Conservation (phyloP, 352 stramenopile species). For the Pythium rishiriense region DNA sequence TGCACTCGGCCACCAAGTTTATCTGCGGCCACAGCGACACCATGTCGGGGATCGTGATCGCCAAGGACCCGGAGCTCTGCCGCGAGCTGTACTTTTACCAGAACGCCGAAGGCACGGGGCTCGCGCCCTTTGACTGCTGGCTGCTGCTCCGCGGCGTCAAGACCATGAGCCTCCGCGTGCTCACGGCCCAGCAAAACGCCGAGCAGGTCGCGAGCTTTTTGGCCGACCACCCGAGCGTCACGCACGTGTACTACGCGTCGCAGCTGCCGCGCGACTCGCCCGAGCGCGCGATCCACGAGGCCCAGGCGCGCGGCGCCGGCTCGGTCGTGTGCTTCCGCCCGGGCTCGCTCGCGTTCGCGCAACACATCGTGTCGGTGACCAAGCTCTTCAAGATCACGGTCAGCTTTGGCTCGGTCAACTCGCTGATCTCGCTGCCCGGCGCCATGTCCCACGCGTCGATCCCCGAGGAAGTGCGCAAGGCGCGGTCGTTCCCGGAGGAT, state of each 20-base stretch:
- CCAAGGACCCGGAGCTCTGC: slow-evolving; percentile 78
- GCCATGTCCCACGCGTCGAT: slow-evolving; percentile 97
- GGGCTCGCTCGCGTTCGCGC: slow-evolving; percentile 81
- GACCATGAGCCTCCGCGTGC: slow-evolving; percentile 85
- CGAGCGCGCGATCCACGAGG: slow-evolving; percentile 82
- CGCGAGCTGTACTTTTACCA: slow-evolving; percentile 90
- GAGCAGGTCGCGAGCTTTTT: slow-evolving; percentile 89
- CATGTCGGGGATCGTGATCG: slow-evolving; percentile 92
- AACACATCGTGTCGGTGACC: slow-evolving; percentile 90
- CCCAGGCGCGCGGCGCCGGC: slow-evolving; percentile 79
- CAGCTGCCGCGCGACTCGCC: slow-evolving; percentile 65
- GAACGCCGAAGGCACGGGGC: slow-evolving; percentile 87
- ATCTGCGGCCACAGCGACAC: slow-evolving; percentile 97
- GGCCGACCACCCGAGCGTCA: slow-evolving; percentile 77
- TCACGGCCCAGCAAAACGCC: slow-evolving; percentile 89
- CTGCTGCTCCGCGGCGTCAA: slow-evolving; percentile 89
- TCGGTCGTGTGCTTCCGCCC: slow-evolving; percentile 92
- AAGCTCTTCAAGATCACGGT: slow-evolving; percentile 95
- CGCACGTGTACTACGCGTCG: slow-evolving; percentile 91
- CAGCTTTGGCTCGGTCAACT: slow-evolving; percentile 93
- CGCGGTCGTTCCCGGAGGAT: slow-evolving; percentile 91
- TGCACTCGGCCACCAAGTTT: slow-evolving; percentile 98
- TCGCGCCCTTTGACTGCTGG: slow-evolving; percentile 91
- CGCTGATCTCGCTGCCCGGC: slow-evolving; percentile 89
- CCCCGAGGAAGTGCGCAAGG: slow-evolving; percentile 89